Percentiles rank a stretch among this genome's conserved stretches.
Conservation (phyloP, 495 filamentous ascomycete genomes). For the Filosporella fistucella region DNA sequence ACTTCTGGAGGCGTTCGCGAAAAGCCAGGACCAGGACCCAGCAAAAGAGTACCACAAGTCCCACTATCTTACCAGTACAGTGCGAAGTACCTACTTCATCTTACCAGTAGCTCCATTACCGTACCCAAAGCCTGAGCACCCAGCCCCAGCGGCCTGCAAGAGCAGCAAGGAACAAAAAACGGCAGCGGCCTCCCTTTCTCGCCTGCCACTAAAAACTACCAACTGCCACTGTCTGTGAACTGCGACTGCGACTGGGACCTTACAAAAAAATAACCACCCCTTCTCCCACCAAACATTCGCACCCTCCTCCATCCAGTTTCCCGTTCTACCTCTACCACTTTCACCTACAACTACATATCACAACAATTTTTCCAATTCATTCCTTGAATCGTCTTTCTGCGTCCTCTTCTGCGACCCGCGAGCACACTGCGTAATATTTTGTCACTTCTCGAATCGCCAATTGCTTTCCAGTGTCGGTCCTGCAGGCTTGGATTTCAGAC, state of each 20-base stretch:
- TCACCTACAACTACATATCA: not conserved
- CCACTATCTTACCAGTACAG: not conserved
- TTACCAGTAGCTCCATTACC: not conserved
- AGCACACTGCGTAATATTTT: not conserved
- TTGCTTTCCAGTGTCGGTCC: not conserved
- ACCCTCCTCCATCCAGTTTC: not conserved
- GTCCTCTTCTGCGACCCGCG: not conserved
- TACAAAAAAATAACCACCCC: not conserved
- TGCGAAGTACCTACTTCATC: not conserved
- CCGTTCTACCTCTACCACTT: not conserved
- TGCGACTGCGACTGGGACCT: not conserved
- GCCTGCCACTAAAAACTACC: not conserved
- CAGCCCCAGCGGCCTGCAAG: not conserved
- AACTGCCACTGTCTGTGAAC: not conserved
- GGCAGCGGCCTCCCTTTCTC: not conserved
- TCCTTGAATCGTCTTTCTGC: not conserved
- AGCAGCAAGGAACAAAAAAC: not conserved
- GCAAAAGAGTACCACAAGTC: not conserved
- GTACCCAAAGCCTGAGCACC: not conserved
- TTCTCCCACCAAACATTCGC: not conserved
- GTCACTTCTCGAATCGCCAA: not conserved
- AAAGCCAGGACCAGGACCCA: too few species aligned
- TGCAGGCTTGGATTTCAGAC: conserved; percentile 13
- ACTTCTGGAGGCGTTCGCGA: too few species aligned
- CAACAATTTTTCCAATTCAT: not conserved